A percentile compares a stretch with the other conserved stretches of the same genome.
Conservation (phyloP, 805 yeast genomes). For the Priceomyces melissophilus region DNA sequence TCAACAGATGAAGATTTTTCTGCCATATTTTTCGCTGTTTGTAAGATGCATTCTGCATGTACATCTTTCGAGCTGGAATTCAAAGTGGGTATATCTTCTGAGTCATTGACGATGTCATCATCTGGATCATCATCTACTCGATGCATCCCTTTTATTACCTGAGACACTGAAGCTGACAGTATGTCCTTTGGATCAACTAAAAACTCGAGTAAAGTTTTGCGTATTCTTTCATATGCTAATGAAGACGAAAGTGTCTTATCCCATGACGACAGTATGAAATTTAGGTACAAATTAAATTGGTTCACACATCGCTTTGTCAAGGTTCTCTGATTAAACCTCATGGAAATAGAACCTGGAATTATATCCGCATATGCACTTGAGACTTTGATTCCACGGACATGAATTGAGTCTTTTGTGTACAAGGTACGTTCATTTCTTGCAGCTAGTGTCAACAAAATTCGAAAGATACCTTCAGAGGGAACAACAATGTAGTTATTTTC, state of each 20-base stretch:
- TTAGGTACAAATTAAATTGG: slow-evolving; percentile 1
- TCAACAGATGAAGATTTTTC: background rate
- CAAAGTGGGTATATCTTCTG: slow-evolving; percentile 9
- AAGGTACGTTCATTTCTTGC: slow-evolving; percentile 24
- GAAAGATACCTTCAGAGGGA: slow-evolving; percentile 26
- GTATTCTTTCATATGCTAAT: background rate
- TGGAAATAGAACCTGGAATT: slow-evolving; percentile 18
- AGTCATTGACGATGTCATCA: slow-evolving; percentile 11
- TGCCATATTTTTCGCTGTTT: too few species aligned
- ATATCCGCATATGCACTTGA: slow-evolving; percentile 17
- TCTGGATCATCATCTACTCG: too few species aligned
- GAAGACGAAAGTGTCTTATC: background rate
- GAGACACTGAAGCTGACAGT: too few species aligned
- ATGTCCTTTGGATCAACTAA: background rate
- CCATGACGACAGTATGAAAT: background rate
- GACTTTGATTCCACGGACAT: slow-evolving; percentile 18
- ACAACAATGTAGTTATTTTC: slow-evolving; percentile 9
- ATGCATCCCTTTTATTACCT: too few species aligned
- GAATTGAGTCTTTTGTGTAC: slow-evolving; percentile 18
- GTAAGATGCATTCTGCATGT: background rate
- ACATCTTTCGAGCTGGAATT: background rate
- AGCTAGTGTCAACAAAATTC: slow-evolving; percentile 30
- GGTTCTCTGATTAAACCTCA: slow-evolving; percentile 15
- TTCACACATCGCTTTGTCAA: slow-evolving; percentile 17
- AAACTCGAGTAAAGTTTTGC: background rate